Evolutionary conservation across 495 filamentous ascomycete genomes (phyloP).

Genomic region (Daldinia decipiens): DNA sequence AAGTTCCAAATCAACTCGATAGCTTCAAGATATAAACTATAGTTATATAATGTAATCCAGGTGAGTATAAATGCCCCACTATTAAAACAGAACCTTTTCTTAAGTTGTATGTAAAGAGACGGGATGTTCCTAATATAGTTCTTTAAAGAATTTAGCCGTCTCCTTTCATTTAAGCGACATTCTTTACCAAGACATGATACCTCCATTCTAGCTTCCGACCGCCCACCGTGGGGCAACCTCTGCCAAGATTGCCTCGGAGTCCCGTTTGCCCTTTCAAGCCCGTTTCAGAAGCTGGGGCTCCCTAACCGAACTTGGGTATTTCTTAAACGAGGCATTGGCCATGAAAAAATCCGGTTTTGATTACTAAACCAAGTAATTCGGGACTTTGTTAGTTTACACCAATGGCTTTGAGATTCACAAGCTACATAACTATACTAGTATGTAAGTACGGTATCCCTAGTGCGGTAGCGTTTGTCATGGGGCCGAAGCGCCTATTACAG

Average conservation of each 20-base stretch:
- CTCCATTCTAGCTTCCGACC: constrained; percentile 55
- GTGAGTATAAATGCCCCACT: too few relatives aligned
- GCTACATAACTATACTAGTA: constrained; percentile 48
- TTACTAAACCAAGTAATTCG: constrained; percentile 41
- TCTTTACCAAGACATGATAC: constrained; percentile 53
- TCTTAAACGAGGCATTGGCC: background rate
- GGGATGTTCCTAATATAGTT: too few relatives aligned
- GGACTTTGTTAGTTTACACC: constrained; percentile 34
- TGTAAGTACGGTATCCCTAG: constrained; percentile 62
- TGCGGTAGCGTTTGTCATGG: constrained; percentile 58
- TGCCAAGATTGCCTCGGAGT: constrained; percentile 52
- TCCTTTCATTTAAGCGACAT: too few relatives aligned
- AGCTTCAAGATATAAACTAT: too few relatives aligned
- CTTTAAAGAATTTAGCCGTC: too few relatives aligned
- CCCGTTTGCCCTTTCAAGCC: constrained; percentile 45
- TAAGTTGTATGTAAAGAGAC: too few relatives aligned
- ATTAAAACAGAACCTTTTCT: too few relatives aligned
- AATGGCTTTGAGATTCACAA: constrained; percentile 46
- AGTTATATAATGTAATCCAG: too few relatives aligned
- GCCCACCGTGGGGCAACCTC: constrained; percentile 58
- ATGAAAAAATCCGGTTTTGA: background rate
- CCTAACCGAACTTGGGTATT: background rate
- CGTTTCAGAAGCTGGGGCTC: background rate
- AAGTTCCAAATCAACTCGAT: too few relatives aligned
- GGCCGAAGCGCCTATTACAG: constrained; percentile 44